Percentiles rank a stretch among this genome's conserved stretches.
phyloP scores from a whole-genome alignment of 2,329 filamentous ascomycete species.

The Aspergillus puulaauensis region DNA sequence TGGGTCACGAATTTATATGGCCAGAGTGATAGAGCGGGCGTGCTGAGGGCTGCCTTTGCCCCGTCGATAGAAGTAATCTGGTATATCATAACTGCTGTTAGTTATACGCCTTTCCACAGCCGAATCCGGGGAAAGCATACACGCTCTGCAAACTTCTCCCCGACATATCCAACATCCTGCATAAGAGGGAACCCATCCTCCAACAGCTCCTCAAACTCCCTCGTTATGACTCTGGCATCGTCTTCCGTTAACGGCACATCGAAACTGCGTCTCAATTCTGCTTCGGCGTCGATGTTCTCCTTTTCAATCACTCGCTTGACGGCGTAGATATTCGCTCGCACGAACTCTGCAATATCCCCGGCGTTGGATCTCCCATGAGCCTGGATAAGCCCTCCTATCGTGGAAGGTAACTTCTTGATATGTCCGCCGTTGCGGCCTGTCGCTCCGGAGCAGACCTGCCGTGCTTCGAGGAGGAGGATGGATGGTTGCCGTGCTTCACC shows the following conservation, averaged over 20 bases:
- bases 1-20: not conserved
- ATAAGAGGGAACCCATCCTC: not conserved
- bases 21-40: not conserved
- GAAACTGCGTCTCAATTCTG: not conserved
- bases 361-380: not conserved
- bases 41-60: not conserved
- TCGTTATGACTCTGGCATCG: not conserved
- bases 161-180: not conserved
- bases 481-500: conserved; percentile 19
- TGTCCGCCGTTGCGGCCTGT: conserved; percentile 28
- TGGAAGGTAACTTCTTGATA: conserved; percentile 38
- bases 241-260: not conserved
- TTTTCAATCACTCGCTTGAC: not conserved
- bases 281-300: not conserved
- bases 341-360: not conserved
- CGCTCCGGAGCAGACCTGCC: conserved; percentile 40
- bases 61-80: not conserved
- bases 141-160: not conserved
- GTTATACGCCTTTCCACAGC: too few relatives aligned
- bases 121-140: not conserved
- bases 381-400: not conserved
- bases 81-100: too few relatives aligned
- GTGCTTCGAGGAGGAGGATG: conserved; percentile 42
- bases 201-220: not conserved
- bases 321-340: not conserved